A percentile compares a stretch with the other conserved stretches of the same genome.
These are phyloP conservation scores for Fusarium clavum DNA, from an alignment of 2,329 filamentous ascomycete species.

Conservation along the genomic window DNA sequence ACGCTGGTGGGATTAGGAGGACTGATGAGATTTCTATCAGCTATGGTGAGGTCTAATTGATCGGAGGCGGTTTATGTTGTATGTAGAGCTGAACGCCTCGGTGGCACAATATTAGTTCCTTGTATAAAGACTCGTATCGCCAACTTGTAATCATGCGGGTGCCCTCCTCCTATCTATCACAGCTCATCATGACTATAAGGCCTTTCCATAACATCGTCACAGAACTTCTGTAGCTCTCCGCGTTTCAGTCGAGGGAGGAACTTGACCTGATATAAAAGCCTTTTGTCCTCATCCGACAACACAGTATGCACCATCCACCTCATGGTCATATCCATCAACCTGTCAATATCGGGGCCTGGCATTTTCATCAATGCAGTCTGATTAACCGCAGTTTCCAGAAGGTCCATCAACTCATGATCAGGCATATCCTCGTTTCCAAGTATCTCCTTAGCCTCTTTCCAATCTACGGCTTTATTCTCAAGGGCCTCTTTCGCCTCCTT, in stretches of 20 bases:
- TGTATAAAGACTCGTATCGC: too few relatives aligned
- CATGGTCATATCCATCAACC: not conserved
- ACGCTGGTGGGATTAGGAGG: conserved; percentile 2
- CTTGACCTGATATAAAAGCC: not conserved
- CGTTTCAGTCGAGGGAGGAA: not conserved
- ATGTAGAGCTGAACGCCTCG: rapidly evolving
- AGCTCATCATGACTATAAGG: not conserved
- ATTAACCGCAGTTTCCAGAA: rapidly evolving
- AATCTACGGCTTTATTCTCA: not conserved
- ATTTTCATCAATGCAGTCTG: not conserved
- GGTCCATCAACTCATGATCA: not conserved
- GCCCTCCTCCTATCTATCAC: not conserved
- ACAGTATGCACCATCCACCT: not conserved
- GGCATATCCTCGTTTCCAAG: not conserved
- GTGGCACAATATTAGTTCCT: not conserved
- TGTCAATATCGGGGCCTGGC: rapidly evolving
- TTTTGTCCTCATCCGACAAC: not conserved
- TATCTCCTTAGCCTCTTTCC: not conserved
- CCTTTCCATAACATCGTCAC: not conserved
- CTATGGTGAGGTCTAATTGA: not conserved
- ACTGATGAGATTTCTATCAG: conserved; percentile 27
- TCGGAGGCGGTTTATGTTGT: rapidly evolving
- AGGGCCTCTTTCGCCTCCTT: not conserved
- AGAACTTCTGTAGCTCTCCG: not conserved
- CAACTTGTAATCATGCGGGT: rapidly evolving